phyloP scores from a whole-genome alignment of 805 yeast genomes.

The Starmerella gropengiesseri region DNA sequence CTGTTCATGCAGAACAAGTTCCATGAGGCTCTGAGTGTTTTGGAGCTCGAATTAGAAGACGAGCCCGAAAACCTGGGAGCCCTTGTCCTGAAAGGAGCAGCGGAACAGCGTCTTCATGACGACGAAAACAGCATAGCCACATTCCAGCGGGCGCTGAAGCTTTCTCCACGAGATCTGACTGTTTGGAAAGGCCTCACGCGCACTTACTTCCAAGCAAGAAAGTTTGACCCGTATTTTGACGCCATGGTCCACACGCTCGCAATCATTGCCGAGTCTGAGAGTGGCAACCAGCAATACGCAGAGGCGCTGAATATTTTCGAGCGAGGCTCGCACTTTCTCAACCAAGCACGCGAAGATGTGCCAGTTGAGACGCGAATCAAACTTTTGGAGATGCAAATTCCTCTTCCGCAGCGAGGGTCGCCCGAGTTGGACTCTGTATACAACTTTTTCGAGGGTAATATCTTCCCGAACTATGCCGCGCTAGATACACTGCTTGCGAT shows the following conservation, averaged over 20 bases:
- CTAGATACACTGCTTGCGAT: constrained; percentile 23
- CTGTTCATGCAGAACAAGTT: constrained; percentile 37
- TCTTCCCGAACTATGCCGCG: constrained; percentile 8
- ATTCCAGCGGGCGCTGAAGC: constrained; percentile 37
- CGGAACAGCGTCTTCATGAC: constrained; percentile 37
- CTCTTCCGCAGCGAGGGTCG: constrained; percentile 10
- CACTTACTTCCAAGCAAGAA: constrained; percentile 21
- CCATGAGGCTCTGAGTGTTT: constrained; percentile 47
- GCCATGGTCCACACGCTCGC: constrained; percentile 17
- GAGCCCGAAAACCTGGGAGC: constrained; percentile 54
- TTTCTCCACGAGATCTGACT: constrained; percentile 36
- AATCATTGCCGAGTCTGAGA: constrained; percentile 9
- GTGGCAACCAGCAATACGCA: background rate
- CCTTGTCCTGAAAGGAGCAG: constrained; percentile 52
- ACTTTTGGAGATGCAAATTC: constrained; percentile 2
- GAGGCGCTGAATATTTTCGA: constrained; percentile 1
- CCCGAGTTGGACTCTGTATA: constrained; percentile 12
- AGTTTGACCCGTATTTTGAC: constrained; percentile 20
- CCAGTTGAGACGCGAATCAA: constrained; percentile 19
- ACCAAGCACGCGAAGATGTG: constrained; percentile 13
- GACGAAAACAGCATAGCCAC: constrained; percentile 40
- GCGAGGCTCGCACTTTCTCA: background rate
- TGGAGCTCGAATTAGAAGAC: constrained; percentile 43
- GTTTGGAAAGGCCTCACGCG: constrained; percentile 75
- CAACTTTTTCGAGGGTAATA: background rate